Base-by-base conservation (phyloP, 768 basidiomycete genomes). In the Mycena crocata region DNA sequence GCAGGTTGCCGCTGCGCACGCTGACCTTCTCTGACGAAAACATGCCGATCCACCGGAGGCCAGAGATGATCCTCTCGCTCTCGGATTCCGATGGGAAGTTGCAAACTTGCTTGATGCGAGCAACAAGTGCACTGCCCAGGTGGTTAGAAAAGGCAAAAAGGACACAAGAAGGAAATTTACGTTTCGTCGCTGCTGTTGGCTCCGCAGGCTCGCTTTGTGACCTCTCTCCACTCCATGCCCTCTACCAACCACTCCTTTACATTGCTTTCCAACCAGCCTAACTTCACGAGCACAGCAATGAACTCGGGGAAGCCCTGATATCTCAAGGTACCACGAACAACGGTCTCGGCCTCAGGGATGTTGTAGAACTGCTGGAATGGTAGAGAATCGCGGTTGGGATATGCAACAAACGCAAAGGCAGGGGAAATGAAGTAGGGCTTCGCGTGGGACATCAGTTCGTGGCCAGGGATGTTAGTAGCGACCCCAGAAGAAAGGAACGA, bases 261-360 rank as follows among this genome's bases (percentile, higher is more conserved):
- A 19, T 81, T 81, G 60, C 90, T 88, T 72, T 95, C 87, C 67
- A 99, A 81, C 89, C 93, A 96, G 15, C 95, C 95, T 51, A 98
- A 81, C 73, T 93, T 84, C 45, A 98, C 95, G 67, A 98, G 86
- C 7, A 91, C 90, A 71, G 86, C 87, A 80, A 98, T 90, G 79
- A 99, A 97, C 80, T 93, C 92, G 12, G 96, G 95, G 93, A 98
- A 98, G 57, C 96, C 96, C 75, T 95, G 94, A 81, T 95, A 98
- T 67, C 97, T 86, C 78, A 99, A 82, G 2, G 98, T 98, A 31
- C 98, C 98, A 34, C 98, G 89, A 54, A 98, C 86, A 66, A 96
- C 86, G 5, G 94, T 96, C 82, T 98, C 90, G 13, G 94, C 95
- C 78, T 99, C 98, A 15, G 93, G 93, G 69, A 99, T 96, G 70